A percentile compares a stretch with the other conserved stretches of the same genome.
Evolutionary conservation across 768 basidiomycete species (phyloP).

Genomic region (Suillus alpinus): DNA sequence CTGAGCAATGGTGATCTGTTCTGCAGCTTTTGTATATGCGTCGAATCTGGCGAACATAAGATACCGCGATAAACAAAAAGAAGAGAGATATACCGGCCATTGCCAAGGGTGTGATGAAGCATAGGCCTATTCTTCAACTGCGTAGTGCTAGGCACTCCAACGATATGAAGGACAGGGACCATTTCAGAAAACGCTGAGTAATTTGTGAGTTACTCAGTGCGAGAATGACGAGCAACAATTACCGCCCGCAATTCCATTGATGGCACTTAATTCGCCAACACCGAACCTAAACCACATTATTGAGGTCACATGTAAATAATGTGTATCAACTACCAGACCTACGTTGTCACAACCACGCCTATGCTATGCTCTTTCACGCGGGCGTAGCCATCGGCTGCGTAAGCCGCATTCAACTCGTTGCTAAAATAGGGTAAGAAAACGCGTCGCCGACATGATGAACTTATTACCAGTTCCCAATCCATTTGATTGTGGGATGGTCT

Average conservation of each 20-base stretch:
- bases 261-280: slow-evolving; percentile 89
- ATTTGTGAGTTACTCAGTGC: slow-evolving; percentile 2
- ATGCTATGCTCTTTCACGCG: slow-evolving; percentile 74
- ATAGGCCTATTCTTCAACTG: slow-evolving; percentile 72
- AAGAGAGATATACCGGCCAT: slow-evolving; percentile 51
- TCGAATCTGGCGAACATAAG: slow-evolving; percentile 53
- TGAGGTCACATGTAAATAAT: neutral
- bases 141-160: slow-evolving; percentile 72
- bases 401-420: slow-evolving; percentile 83
- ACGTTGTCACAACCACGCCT: slow-evolving; percentile 80
- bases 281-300: slow-evolving; percentile 56
- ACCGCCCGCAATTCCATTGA: slow-evolving; percentile 82
- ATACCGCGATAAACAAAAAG: neutral
- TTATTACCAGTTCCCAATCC: slow-evolving; percentile 82
- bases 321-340: slow-evolving; percentile 12
- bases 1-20: slow-evolving; percentile 72
- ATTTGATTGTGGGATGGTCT: slow-evolving; percentile 71
- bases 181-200: slow-evolving; percentile 74
- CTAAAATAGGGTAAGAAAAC: slow-evolving; percentile 33
- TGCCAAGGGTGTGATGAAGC: slow-evolving; percentile 87
- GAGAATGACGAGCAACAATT: neutral
- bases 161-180: slow-evolving; percentile 87
- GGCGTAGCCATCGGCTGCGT: slow-evolving; percentile 93
- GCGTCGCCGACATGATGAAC: neutral
- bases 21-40: slow-evolving; percentile 73